Base-by-base conservation (phyloP, 176 grass and related monocot genomes). In the Avena eriantha region DNA sequence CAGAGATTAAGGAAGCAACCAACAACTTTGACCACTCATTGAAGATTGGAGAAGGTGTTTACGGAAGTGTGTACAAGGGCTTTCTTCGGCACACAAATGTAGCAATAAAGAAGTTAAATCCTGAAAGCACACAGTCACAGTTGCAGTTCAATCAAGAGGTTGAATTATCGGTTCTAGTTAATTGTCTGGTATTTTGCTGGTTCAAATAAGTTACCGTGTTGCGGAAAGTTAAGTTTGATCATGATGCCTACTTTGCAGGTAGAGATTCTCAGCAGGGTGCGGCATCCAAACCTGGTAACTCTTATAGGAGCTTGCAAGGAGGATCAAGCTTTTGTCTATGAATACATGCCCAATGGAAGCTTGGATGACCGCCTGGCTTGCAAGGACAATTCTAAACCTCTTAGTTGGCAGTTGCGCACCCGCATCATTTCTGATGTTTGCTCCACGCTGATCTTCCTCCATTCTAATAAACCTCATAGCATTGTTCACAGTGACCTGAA, bases 401-500 rank as follows among this genome's bases (percentile, higher is more conserved):
- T 94, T 41, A 87, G 69, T 76, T 91, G 92, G 92, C 89, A 89
- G 21, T 33, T 86, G 48, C 76, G 89, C 3, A 73, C 79, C 56
- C 59, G 71, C 47, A 87, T 94, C 87, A 58, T 89, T 79, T 84
- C 89, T 55, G 88, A 91, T 18, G 85, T 94, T 83, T 94, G 89
- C 76, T 85, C 86, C 7, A 45, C 89, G n/a, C 83, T 94, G 10
- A 91, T 83, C 33, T 94, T 94, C 69, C 89, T 94, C 33, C 92
- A 94, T 77, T 94, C 89, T 15, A 89, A 69, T 23, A 89, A 88
- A 46, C 85, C 84, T 34, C 81, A 87, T 24, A 81, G 81, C 77
- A 74, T 91, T 84, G 87, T 91, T 56, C 92, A 94, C 68, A 88
- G 92, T 67, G 92, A 94, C 85, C 66, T 94, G n/a, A 94, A 94